Conservation (phyloP, 2,329 filamentous ascomycete species). For the Berkeleyomyces basicola region DNA sequence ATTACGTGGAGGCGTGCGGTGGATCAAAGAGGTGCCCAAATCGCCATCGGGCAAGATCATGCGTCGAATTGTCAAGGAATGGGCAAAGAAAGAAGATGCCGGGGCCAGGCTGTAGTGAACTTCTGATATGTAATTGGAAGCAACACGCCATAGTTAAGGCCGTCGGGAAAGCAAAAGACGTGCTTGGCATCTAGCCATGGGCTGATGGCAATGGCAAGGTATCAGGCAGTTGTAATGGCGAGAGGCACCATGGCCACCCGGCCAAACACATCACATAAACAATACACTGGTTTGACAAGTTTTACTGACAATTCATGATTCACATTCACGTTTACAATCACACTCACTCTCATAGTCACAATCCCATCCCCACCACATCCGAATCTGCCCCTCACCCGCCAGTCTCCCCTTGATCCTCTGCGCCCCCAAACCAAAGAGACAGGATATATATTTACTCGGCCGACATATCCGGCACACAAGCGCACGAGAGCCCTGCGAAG, state of each 20-base stretch:
- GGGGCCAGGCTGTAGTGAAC: slow-evolving; percentile 23
- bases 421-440: no score
- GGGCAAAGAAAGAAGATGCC: slow-evolving; percentile 18
- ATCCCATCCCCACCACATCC: no score
- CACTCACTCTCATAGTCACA: background rate
- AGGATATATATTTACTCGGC: no score
- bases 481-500: no score
- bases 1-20: slow-evolving; percentile 53
- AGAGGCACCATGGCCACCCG: background rate
- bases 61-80: slow-evolving; percentile 32
- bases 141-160: background rate
- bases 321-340: background rate
- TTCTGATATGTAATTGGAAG: background rate
- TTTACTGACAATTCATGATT: background rate
- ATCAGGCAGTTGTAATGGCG: background rate
- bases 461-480: no score
- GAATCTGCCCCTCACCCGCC: no score
- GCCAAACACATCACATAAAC: background rate
- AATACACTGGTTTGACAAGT: background rate
- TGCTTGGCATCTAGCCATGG: background rate
- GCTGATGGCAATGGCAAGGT: background rate
- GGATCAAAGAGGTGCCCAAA: slow-evolving; percentile 53
- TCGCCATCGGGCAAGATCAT: slow-evolving; percentile 40
- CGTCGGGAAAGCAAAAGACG: background rate
- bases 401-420: no score